Conservation (phyloP, 805 yeast genomes). For the Komagataella mondaviorum region DNA sequence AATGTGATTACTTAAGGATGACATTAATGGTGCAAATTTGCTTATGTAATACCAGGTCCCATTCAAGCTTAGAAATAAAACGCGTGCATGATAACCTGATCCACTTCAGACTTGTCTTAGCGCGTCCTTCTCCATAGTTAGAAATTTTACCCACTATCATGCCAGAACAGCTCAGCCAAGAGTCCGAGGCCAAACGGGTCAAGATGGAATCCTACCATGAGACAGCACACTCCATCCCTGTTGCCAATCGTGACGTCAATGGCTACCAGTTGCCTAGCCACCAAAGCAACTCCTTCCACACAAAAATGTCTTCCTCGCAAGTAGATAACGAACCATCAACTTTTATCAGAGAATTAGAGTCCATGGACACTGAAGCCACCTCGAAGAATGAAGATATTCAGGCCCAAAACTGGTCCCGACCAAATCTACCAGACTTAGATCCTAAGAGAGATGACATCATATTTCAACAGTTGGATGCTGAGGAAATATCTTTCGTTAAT, state of each 20-base stretch:
- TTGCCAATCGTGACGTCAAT: constrained; percentile 13
- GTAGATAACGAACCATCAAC: constrained; percentile 25
- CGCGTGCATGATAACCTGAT: not conserved
- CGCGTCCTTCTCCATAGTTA: not conserved
- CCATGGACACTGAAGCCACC: constrained; percentile 25
- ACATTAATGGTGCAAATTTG: not conserved
- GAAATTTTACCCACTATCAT: not conserved
- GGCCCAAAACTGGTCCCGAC: constrained; percentile 32
- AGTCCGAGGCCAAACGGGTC: not conserved
- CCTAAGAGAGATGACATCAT: constrained; percentile 37
- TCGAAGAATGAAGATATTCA: constrained; percentile 10
- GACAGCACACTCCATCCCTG: constrained; percentile 17
- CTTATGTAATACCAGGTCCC: not conserved
- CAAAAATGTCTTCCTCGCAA: constrained; percentile 14
- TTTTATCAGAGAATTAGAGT: constrained; percentile 38
- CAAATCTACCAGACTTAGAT: constrained; percentile 40
- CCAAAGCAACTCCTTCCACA: constrained; percentile 12
- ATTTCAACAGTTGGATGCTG: constrained; percentile 93
- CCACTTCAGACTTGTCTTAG: not conserved
- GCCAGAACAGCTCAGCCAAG: not conserved
- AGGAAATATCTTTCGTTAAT: constrained; percentile 47
- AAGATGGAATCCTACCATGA: constrained; percentile 6
- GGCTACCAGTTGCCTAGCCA: constrained; percentile 18
- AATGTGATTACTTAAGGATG: not conserved
- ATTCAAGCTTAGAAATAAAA: no score